Evolutionary conservation across 768 basidiomycete species (phyloP), one percentile per base, ranked within the genome.

Genomic region (Porphyrellus cyaneotinctus): DNA sequence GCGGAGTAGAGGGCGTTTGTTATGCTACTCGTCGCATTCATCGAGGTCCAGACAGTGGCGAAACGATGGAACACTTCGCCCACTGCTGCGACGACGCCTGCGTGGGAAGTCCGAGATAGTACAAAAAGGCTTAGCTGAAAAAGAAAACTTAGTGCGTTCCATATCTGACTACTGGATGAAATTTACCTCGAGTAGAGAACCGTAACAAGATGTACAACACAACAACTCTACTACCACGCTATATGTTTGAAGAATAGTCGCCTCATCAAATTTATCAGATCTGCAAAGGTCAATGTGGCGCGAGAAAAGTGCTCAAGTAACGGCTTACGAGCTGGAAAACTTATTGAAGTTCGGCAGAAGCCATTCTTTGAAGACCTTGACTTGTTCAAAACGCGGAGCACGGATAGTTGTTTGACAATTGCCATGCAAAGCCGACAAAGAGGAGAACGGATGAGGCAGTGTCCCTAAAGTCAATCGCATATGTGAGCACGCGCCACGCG

Each of bases 11-110:
- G 76, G 0, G 85, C 78, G 8, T 72, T 68, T 3, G 83, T 75
- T 47, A 91, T 83, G 0, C 62, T 69, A 18, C 72, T 71, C 54
- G 79, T 78, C 12, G 71, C 77, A 60, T 87, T 77, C 84, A 91
- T 88, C 54, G 85, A 88, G 13, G 80, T 79, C 89, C 88, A 92
- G 43, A 91, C 83, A 20, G 80, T 78, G 12, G 80, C 77, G 59
- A 85, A 85, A 8, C 85, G 81, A 53, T 82, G 78, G n/a, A 92
- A 74, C 6, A 82, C 83, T 56, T 87, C 83, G n/a, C 90, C 76
- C 1, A 88, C 78, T 0, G 80, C 78, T 4, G 75, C 74, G 24
- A 90, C 73, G 8, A 83, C 70, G 20, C 85, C 80, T 0, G 72
- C 66, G 31, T 79, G 75, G 6, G 72, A 72, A 3, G 80, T 75